Evolutionary conservation across 495 filamentous ascomycete genomes (phyloP), one percentile per base, ranked within the genome.

Genomic region (Durotheca rogersii): DNA sequence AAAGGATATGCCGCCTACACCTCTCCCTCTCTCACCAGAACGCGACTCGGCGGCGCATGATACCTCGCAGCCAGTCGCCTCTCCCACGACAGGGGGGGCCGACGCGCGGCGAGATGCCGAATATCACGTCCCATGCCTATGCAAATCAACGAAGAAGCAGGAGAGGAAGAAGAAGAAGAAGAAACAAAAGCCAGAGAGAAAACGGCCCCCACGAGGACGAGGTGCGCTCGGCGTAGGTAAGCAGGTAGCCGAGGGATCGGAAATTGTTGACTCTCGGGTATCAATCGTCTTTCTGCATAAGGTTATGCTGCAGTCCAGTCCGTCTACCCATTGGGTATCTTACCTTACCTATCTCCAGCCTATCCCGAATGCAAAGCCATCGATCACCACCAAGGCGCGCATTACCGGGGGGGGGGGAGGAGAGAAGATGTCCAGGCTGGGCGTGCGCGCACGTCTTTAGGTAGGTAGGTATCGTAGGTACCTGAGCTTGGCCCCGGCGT

Each of bases 141-240:
- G n/a, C n/a, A n/a, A n/a, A n/a, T n/a, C n/a, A n/a, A n/a, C n/a
- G n/a, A n/a, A n/a, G n/a, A n/a, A n/a, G n/a, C n/a, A n/a, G n/a
- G n/a, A n/a, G n/a, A n/a, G n/a, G n/a, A n/a, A n/a, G n/a, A n/a
- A n/a, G n/a, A n/a, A n/a, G n/a, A n/a, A n/a, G n/a, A n/a, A n/a
- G n/a, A n/a, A n/a, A n/a, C n/a, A n/a, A n/a, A n/a, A n/a, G n/a
- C n/a, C n/a, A n/a, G n/a, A n/a, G n/a, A n/a, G n/a, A n/a, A 59
- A 53, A 59, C 55, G 27, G 56, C 56, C 56, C 56, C 56, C 56
- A 59, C 56, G 56, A 59, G 50, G 45, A 59, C 56, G 56, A 59
- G 50, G 45, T 59, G 42, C 43, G 37, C 44, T 53, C 25, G 48
- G 47, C 53, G 31, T 41, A 58, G 40, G 49, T 31, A 53, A 48